Conservation (phyloP, 2,329 filamentous ascomycete species). For the Phyllosticta paracitricarpa region DNA sequence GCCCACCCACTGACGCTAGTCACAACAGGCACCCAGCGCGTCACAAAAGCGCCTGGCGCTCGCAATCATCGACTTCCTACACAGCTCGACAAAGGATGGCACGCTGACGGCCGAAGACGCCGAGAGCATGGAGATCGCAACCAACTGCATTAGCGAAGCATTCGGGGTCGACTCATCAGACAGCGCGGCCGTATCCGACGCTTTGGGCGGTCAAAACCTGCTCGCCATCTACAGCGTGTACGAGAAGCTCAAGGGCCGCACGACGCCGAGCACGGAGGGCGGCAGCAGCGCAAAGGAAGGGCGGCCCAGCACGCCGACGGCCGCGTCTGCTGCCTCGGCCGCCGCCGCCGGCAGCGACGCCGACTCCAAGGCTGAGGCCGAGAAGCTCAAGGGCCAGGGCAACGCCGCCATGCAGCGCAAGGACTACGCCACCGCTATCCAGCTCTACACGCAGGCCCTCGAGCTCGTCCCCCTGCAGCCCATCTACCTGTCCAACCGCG, state of each 20-base stretch:
- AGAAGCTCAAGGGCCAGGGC: slow-evolving; percentile 78
- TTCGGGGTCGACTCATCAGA: slow-evolving; percentile 90
- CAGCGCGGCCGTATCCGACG: slow-evolving; percentile 59
- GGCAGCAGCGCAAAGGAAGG: slow-evolving; percentile 31
- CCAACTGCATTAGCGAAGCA: slow-evolving; percentile 87
- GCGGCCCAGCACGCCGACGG: slow-evolving; percentile 30
- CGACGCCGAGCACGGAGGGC: slow-evolving; percentile 36
- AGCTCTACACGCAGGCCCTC: slow-evolving; percentile 80
- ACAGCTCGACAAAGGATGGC: slow-evolving; percentile 73
- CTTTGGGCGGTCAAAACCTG: slow-evolving; percentile 78
- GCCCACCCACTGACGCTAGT: neutral
- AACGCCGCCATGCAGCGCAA: slow-evolving; percentile 94
- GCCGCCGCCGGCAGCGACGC: slow-evolving; percentile 26
- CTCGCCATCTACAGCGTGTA: slow-evolving; percentile 90
- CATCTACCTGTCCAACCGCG: slow-evolving; percentile 95
- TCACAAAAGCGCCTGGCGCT: slow-evolving; percentile 85
- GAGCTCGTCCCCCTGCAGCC: slow-evolving; percentile 73
- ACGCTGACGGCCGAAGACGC: slow-evolving; percentile 79
- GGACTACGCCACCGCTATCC: slow-evolving; percentile 75
- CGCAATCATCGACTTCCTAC: slow-evolving; percentile 92
- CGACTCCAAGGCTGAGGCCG: slow-evolving; percentile 61
- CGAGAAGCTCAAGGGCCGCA: slow-evolving; percentile 77
- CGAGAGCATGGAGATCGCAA: slow-evolving; percentile 87
- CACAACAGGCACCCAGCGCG: slow-evolving; percentile 27
- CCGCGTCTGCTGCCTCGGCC: slow-evolving; percentile 17